Evolutionary conservation across 768 basidiomycete genomes (phyloP), one percentile per base, ranked within the genome.

Genomic region (Holtermannia corniformis): DNA sequence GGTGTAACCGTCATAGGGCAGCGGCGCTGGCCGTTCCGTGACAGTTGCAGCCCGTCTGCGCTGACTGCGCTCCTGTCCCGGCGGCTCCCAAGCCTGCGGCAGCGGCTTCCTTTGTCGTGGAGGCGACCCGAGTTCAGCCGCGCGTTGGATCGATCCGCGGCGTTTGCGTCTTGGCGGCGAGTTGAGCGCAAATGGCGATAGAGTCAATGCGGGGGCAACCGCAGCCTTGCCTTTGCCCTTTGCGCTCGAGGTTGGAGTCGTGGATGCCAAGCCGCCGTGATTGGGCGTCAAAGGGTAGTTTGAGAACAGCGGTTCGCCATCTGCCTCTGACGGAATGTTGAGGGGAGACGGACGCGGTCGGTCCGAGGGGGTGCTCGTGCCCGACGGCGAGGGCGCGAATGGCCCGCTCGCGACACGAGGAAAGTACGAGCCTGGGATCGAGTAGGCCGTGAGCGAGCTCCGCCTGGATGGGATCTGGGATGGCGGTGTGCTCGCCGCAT

Each of bases 241-340:
- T 25, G 5, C 45, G 26, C 60, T 62, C 43, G 28, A 21, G 25
- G 43, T 40, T 5, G 37, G 37, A 13, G 14, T 43, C 21, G 16
- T 16, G 32, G 32, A 7, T 7, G 32, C 7, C 16, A 37, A 37
- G 32, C 45, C 43, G 23, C 59, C 55, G 10, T 47, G n/a, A 3
- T 25, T 25, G 25, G 52, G 60, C 4, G 55, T 46, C 27, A 54
- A 51, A n/a, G 66, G 64, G 47, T 65, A 68, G n/a, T 62, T 46
- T 1, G 64, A 68, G 52, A 68, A 68, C 4, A 65, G 42, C 1
- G 67, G 67, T 11, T 65, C 64, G 24, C 63, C 62, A 2, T 62
- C 60, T 3, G 61, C 61, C 2, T 44, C 55, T 1, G 45, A 25
- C 0, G 66, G 66, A 13, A 68, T 65, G 12, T 28, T 49, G 16